These are phyloP conservation scores for Ogataea pilisensis DNA, from an alignment of 805 yeast species.

Conservation along the genomic window DNA sequence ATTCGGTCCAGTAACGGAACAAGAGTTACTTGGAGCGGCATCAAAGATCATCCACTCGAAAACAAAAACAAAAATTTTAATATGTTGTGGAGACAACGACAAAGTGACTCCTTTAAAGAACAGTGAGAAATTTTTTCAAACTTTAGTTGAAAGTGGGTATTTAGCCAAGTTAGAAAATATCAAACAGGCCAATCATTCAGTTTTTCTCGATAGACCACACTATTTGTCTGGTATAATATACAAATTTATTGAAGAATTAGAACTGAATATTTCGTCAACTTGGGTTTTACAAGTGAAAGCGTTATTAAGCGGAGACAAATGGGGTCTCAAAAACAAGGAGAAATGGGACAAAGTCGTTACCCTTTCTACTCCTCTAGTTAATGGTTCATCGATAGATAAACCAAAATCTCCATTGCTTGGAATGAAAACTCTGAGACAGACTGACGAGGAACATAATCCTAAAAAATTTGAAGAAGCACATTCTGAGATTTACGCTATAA, in stretches of 20 bases:
- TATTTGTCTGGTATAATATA: conserved; percentile 56
- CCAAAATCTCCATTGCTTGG: conserved; percentile 52
- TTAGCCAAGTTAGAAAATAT: conserved; percentile 36
- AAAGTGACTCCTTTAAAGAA: conserved; percentile 42
- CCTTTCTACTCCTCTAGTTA: conserved; percentile 42
- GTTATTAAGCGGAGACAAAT: conserved; percentile 61
- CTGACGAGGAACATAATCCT: conserved; percentile 61
- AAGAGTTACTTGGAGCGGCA: conserved; percentile 42
- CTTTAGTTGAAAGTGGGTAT: conserved; percentile 26
- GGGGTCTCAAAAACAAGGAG: conserved; percentile 73
- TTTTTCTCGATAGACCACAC: conserved; percentile 61
- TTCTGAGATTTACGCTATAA: conserved; percentile 51
- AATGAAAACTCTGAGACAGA: conserved; percentile 71
- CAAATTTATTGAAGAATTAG: conserved; percentile 47
- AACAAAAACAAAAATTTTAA: conserved; percentile 39
- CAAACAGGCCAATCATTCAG: conserved; percentile 58
- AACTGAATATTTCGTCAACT: conserved; percentile 54
- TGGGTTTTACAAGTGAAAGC: conserved; percentile 70
- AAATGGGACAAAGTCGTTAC: conserved; percentile 62
- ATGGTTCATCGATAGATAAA: conserved; percentile 20
- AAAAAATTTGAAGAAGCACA: conserved; percentile 43
- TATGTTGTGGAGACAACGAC: conserved; percentile 60
- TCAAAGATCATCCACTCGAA: conserved; percentile 32
- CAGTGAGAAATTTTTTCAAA: conserved; percentile 30
- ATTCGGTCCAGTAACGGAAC: conserved; percentile 38